Base-by-base conservation (phyloP, 2,329 filamentous ascomycete genomes). In the Talaromyces sp. region DNA sequence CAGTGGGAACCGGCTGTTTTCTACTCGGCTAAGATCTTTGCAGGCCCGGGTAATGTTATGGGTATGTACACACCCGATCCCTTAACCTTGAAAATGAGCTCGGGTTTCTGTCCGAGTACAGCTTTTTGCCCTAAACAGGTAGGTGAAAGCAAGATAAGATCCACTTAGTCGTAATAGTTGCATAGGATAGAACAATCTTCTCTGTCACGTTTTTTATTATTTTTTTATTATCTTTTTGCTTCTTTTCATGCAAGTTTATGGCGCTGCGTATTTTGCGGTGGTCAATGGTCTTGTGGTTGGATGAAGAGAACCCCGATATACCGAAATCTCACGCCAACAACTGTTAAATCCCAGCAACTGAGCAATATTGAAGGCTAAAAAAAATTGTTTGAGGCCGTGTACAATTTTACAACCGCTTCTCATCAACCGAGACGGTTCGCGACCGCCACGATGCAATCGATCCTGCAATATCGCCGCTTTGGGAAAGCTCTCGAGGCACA, bases 381-480 rank as follows among this genome's bases (percentile, higher is more conserved):
- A 33, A 33, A 2, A 5, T 33, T 52, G 3, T 8, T 31, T 52
- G 27, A 52, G 9, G 33, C 49, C 33, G 3, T 19, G 14, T 16
- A 8, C 10, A 33, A 11, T 31, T 8, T 13, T 43, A 16, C 19
- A 39, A 41, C n/a, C 19, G 10, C 54, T n/a, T 16, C 10, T 58
- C 52, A 1, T 39, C 19, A 13, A 39, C 5, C 11, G 24, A 27
- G 24, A 31, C 24, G 14, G 7, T 31, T 50, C 22, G 7, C 22
- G 5, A 31, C 49, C 16, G 10, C 41, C 59, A 45, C 52, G 8
- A 73, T 74, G 72, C 72, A 74, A 45, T 73, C 71, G 3, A 63
- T 72, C 52, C 57, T 69, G 14, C 71, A 73, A 57, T 74, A 74
- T 62, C 69, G 68, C 16, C 69, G 68, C 14, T 68, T 74, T 24